Base-by-base conservation (phyloP, 1,284 basidiomycete species). In the Boletus smithii region DNA sequence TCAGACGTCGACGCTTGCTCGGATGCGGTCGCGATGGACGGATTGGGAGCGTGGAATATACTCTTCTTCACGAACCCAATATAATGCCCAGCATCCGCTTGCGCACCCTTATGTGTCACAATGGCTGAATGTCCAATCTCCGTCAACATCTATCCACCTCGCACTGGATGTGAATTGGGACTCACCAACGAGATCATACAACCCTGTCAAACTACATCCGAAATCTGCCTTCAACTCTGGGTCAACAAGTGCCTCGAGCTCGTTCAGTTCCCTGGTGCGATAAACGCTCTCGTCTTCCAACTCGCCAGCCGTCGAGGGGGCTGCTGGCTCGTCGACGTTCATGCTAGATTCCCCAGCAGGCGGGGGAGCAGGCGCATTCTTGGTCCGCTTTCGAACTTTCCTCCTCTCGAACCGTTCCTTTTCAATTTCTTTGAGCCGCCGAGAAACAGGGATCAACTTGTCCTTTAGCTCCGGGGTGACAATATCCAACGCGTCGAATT, bases 101-200 rank as follows among this genome's bases (percentile, higher is more conserved):
- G 88, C 0, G 93, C 84, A 14, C 97, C 97, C 66, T 99, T 99
- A 77, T 98, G 95, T 22, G 94, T 97, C 13, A 99, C 85, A 61
- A 99, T 90, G 2, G 86, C 91, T 91, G 59, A 34, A 22, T 20
- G 16, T 39, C 26, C 30, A 41, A 34, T 30, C 38, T 22, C 20
- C 35, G 32, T 53, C 22, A 55, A 38, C 33, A 41, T 17, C 34
- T 2, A 14, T 22, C 8, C 30, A 30, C 13, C 31, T 30, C 16
- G n/a, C 16, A 1, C 16, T 38, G 35, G 14, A 46, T 16, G 18
- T 3, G 23, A 22, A 30, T 41, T 8, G 30, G 4, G n/a, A 74
- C 84, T 58, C 51, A 83, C 90, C 88, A 47, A 90, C 83, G 30
- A 95, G 79, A 48, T 95, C 91, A 65, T 94, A 95, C 58, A 94